Percentiles rank a stretch among this genome's conserved stretches.
These are phyloP conservation scores for Collybia nuda DNA, from an alignment of 768 basidiomycete genomes.

Conservation along the genomic window DNA sequence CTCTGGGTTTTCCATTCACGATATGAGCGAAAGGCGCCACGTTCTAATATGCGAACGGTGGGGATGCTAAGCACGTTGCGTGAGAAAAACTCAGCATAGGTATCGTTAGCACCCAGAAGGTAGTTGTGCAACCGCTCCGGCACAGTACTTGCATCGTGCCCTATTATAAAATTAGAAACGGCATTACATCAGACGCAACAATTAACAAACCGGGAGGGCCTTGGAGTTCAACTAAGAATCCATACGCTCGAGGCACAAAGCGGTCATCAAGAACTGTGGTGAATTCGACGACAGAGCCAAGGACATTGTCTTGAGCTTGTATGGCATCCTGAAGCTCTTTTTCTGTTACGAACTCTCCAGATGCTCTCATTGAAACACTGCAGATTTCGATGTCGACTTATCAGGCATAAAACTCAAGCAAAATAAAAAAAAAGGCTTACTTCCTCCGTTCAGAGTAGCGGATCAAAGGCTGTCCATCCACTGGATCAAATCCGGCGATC, in stretches of 20 bases:
- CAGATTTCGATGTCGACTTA: background rate
- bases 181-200: too few relatives aligned
- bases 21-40: conserved; percentile 13
- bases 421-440: background rate
- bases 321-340: conserved; percentile 6
- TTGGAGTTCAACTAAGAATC: conserved; percentile 5
- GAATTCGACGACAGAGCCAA: conserved; percentile 12
- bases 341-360: conserved; percentile 12
- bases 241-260: conserved; percentile 5
- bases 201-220: conserved; percentile 2
- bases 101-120: conserved; percentile 1
- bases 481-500: conserved; percentile 5
- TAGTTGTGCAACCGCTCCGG: conserved; percentile 2
- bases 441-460: conserved; percentile 6
- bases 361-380: conserved; percentile 11
- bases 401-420: background rate
- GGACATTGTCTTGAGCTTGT: conserved; percentile 1
- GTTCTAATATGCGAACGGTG: conserved; percentile 10
- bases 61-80: background rate
- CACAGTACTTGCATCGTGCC: conserved; percentile 3
- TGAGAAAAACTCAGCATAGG: conserved; percentile 1
- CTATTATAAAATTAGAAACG: background rate
- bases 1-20: conserved; percentile 10
- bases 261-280: conserved; percentile 12
- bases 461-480: conserved; percentile 6